A percentile compares a stretch with the other conserved stretches of the same genome.
Conservation (phyloP, 2,329 filamentous ascomycete genomes). For the Daldinia sp. region DNA sequence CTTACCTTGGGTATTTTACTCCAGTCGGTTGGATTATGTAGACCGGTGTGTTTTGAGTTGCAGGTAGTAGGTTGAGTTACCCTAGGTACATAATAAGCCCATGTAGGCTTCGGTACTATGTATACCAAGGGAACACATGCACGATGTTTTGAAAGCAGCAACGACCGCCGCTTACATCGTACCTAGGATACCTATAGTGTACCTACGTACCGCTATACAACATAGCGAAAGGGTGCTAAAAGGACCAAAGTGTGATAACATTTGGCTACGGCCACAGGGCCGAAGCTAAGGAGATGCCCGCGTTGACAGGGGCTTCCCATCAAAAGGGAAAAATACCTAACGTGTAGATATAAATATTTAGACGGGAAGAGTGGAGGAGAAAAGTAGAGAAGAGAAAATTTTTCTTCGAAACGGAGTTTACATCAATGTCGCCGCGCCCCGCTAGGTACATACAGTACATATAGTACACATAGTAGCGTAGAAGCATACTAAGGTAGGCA, state of each 20-base stretch:
- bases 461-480: constrained; percentile 7
- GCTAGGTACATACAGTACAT: constrained; percentile 20
- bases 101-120: constrained; percentile 22
- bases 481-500: too few relatives aligned
- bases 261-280: constrained; percentile 31
- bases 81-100: constrained; percentile 7
- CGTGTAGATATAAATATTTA: constrained; percentile 9
- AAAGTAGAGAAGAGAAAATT: constrained; percentile 32
- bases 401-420: constrained; percentile 26
- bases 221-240: constrained; percentile 1
- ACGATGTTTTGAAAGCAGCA: constrained; percentile 25
- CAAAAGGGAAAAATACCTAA: constrained; percentile 5
- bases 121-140: constrained; percentile 20
- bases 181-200: background rate
- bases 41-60: constrained; percentile 24
- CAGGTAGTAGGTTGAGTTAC: constrained; percentile 4
- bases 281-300: constrained; percentile 31
- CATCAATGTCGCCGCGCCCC: constrained; percentile 23
- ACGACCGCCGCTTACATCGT: constrained; percentile 14
- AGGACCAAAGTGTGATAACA: constrained; percentile 27
- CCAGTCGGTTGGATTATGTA: constrained; percentile 19
- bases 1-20: background rate
- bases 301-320: constrained; percentile 15
- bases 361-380: constrained; percentile 38
- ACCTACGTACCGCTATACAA: constrained; percentile 7